These are phyloP conservation scores for Lithospermum erythrorhizon DNA, from an alignment of 257 asterid genomes.

Conservation along the genomic window DNA sequence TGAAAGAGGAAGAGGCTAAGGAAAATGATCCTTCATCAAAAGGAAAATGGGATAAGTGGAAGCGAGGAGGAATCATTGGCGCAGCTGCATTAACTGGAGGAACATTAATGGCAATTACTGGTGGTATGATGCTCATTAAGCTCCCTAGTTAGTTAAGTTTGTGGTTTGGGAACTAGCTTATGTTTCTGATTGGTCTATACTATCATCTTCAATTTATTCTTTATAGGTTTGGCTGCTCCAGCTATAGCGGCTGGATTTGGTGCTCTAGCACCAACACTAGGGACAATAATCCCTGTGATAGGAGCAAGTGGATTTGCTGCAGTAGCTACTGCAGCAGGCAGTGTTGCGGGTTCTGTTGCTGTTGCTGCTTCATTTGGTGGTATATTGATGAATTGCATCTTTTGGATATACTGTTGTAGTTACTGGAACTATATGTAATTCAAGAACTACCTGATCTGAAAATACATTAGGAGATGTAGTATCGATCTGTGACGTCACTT, in stretches of 20 bases:
- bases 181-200: not conserved
- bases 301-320: slow-evolving; percentile 97
- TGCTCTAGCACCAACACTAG: slow-evolving; percentile 88
- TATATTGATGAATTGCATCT: slow-evolving; percentile 10
- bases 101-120: slow-evolving; percentile 88
- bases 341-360: slow-evolving; percentile 96
- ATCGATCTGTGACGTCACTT: too few species aligned
- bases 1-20: slow-evolving; percentile 61
- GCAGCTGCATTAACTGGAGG: slow-evolving; percentile 99
- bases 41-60: slow-evolving; percentile 81
- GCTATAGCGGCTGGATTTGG: slow-evolving; percentile 95
- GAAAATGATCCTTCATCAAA: slow-evolving; percentile 38
- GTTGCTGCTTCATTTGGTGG: slow-evolving; percentile 99
- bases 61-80: slow-evolving; percentile 89
- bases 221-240: slow-evolving; percentile 86
- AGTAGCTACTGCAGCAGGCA: slow-evolving; percentile 89
- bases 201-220: not conserved
- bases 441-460: too few species aligned
- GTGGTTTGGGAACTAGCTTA: not conserved
- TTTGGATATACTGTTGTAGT: too few species aligned
- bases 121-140: slow-evolving; percentile 40
- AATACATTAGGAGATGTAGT: too few species aligned
- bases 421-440: too few species aligned
- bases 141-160: not conserved
- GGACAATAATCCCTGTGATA: slow-evolving; percentile 76